Evolutionary conservation across 345 rosid species (phyloP).

Genomic region (Crucihimalaya himalaica): DNA sequence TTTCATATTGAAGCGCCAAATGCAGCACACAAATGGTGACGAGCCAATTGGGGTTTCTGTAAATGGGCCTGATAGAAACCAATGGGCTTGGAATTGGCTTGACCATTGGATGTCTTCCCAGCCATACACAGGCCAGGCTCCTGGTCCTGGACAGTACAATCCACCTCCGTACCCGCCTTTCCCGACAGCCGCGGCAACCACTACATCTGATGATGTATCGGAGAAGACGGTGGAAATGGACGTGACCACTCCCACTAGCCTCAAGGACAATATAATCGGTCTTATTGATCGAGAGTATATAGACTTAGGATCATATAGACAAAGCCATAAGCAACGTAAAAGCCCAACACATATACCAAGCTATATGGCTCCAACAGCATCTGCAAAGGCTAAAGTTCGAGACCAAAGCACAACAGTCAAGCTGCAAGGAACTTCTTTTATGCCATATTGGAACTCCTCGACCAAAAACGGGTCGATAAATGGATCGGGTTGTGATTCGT

Average conservation of each 20-base stretch:
- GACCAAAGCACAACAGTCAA: conserved; percentile 41
- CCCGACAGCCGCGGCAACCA: conserved; percentile 44
- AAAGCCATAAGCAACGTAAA: conserved; percentile 42
- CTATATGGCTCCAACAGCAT: conserved; percentile 86
- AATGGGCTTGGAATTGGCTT: conserved; percentile 96
- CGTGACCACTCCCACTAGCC: conserved; percentile 42
- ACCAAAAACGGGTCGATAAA: conserved; percentile 49
- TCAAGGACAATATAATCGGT: conserved; percentile 29
- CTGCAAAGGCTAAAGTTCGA: conserved; percentile 86
- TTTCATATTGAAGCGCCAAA: conserved; percentile 37
- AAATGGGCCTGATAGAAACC: conserved; percentile 52
- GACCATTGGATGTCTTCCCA: conserved; percentile 95
- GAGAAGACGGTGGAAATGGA: conserved; percentile 92
- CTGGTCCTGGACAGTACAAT: conserved; percentile 47
- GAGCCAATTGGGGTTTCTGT: conserved; percentile 43
- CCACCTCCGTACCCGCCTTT: conserved; percentile 57
- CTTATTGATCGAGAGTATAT: conserved; percentile 35
- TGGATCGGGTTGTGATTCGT: conserved; percentile 66
- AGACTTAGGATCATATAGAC: conserved; percentile 41
- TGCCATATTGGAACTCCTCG: conserved; percentile 79
- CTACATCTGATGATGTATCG: conserved; percentile 64
- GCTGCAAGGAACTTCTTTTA: conserved; percentile 45
- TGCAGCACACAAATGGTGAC: conserved; percentile 42
- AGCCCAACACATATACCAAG: conserved; percentile 58
- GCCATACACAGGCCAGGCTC: conserved; percentile 47